Evolutionary conservation across 768 basidiomycete species (phyloP).

Genomic region (Trametes villosa): DNA sequence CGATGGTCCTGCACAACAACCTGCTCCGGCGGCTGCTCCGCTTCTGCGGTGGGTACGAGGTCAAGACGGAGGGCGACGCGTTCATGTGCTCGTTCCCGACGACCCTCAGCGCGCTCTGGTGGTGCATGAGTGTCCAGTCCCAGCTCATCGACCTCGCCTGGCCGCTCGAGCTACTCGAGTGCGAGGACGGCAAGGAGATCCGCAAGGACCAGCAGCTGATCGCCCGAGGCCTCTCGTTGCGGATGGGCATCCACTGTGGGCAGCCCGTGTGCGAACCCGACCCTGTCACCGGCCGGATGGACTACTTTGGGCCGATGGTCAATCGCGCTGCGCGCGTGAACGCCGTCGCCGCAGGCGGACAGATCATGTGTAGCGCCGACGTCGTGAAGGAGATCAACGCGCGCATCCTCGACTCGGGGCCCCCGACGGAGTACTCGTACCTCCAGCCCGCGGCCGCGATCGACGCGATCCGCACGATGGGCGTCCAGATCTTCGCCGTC

Average conservation of each 20-base stretch:
- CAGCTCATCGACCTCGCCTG: slow-evolving; percentile 82
- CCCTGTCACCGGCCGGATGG: slow-evolving; percentile 74
- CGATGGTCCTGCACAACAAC: slow-evolving; percentile 88
- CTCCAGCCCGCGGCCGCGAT: slow-evolving; percentile 62
- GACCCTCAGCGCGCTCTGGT: slow-evolving; percentile 84
- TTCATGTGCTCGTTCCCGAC: slow-evolving; percentile 99
- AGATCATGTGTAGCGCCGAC: slow-evolving; percentile 90
- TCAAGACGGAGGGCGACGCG: slow-evolving; percentile 99
- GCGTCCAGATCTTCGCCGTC: slow-evolving; percentile 69
- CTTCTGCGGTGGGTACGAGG: slow-evolving; percentile 94
- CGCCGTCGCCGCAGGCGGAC: slow-evolving; percentile 85
- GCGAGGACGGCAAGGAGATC: slow-evolving; percentile 86
- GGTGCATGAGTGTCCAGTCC: slow-evolving; percentile 86
- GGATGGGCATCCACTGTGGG: slow-evolving; percentile 98
- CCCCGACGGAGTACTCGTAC: slow-evolving; percentile 64
- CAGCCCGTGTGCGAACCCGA: slow-evolving; percentile 88
- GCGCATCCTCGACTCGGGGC: slow-evolving; percentile 54
- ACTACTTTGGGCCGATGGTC: slow-evolving; percentile 96
- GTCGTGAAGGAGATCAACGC: slow-evolving; percentile 81
- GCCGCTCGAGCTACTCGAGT: slow-evolving; percentile 93
- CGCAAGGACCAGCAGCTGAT: slow-evolving; percentile 72
- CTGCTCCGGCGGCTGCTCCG: slow-evolving; percentile 85
- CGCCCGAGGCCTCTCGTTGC: slow-evolving; percentile 87
- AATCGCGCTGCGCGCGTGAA: slow-evolving; percentile 90
- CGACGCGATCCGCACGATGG: slow-evolving; percentile 75